phyloP scores from a whole-genome alignment of 768 basidiomycete genomes.

The Kwoniella shandongensis region DNA sequence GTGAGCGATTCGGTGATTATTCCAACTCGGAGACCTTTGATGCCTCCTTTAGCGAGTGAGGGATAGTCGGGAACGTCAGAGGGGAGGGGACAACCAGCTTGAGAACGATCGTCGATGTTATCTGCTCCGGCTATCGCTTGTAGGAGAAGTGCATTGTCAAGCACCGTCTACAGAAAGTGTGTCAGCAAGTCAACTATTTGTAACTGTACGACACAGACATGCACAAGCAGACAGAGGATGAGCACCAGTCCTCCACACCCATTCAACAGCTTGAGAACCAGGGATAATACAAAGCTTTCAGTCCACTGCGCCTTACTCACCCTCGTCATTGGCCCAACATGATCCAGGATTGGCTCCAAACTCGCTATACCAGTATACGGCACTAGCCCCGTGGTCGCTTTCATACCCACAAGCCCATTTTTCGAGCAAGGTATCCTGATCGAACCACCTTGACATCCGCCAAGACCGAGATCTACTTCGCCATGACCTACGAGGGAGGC shows the following conservation, averaged over 20 bases:
- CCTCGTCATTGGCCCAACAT: constrained; percentile 50
- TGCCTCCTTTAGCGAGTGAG: constrained; percentile 24
- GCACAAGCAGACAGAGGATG: not conserved
- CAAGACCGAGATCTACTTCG: constrained; percentile 57
- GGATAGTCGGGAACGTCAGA: constrained; percentile 53
- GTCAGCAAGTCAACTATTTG: not conserved
- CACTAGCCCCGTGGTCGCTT: constrained; percentile 57
- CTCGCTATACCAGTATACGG: constrained; percentile 57
- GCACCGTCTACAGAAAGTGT: constrained; percentile 45
- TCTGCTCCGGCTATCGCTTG: constrained; percentile 58
- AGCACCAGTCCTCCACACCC: too few species aligned
- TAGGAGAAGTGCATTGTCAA: constrained; percentile 57
- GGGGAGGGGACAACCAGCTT: constrained; percentile 53
- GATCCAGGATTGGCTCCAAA: constrained; percentile 29
- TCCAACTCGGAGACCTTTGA: constrained; percentile 56
- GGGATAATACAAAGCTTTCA: not conserved
- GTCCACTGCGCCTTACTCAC: not conserved
- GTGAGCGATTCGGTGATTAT: constrained; percentile 56
- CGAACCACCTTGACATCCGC: constrained; percentile 59
- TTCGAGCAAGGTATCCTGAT: constrained; percentile 55
- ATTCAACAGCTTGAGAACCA: too few species aligned
- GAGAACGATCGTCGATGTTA: constrained; percentile 57
- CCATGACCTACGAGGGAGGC: constrained; percentile 55
- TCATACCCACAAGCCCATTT: constrained; percentile 58
- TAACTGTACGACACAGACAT: not conserved